Conservation (phyloP, 2,329 filamentous ascomycete species). For the Sporothrix brunneoviolacea region DNA sequence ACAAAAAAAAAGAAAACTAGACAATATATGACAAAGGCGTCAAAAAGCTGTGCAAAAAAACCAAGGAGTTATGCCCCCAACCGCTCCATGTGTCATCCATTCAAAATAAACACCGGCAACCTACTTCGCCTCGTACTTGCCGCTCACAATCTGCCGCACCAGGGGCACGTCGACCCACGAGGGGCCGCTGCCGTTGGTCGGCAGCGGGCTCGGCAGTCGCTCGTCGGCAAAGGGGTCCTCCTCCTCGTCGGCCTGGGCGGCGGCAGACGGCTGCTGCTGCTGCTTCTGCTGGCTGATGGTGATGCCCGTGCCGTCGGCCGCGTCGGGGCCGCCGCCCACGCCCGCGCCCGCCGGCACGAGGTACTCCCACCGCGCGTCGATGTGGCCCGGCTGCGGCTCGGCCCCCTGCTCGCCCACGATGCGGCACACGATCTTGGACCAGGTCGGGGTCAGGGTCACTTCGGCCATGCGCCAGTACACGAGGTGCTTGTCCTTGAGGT, state of each 20-base stretch:
- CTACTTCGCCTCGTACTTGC: conserved; percentile 61
- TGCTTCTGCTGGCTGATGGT: conserved; percentile 52
- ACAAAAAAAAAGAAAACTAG: too few species aligned
- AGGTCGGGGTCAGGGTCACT: conserved; percentile 44
- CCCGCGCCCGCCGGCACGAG: conserved; percentile 61
- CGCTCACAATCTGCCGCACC: conserved; percentile 62
- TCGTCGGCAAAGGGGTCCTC: conserved; percentile 69
- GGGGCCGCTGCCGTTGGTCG: conserved; percentile 18
- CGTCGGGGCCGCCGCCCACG: conserved; percentile 65
- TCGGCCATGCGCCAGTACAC: conserved; percentile 79
- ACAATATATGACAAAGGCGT: too few species aligned
- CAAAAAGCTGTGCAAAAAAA: too few species aligned
- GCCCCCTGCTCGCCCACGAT: conserved; percentile 41
- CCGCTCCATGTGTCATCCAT: too few species aligned
- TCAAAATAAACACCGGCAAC: background rate
- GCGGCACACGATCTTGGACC: conserved; percentile 74
- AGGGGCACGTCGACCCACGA: conserved; percentile 63
- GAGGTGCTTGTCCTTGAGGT: conserved; percentile 66
- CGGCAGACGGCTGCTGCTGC: conserved; percentile 39
- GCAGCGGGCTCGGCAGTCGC: conserved; percentile 23
- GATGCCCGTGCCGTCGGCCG: conserved; percentile 54
- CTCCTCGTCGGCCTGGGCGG: conserved; percentile 41
- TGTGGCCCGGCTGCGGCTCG: conserved; percentile 53
- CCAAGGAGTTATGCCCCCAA: too few species aligned
- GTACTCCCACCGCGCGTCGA: conserved; percentile 56